Percentiles rank a stretch among this genome's conserved stretches.
Evolutionary conservation across 257 asterid species (phyloP).

Genomic region (Handroanthus guayacan): DNA sequence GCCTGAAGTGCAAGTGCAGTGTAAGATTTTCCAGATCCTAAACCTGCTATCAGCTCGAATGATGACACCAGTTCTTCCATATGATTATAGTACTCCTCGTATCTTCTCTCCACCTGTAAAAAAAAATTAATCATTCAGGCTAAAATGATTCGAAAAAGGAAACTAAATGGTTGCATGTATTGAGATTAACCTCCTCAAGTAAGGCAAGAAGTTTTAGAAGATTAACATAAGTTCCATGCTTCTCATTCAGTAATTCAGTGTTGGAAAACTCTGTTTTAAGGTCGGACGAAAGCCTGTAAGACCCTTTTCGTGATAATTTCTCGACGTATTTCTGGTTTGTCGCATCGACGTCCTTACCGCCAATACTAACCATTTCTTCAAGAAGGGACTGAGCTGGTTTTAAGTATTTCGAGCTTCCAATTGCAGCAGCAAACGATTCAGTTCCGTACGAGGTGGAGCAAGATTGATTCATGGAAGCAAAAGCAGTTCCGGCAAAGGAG

Average conservation of each 20-base stretch:
- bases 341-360: conserved; percentile 49
- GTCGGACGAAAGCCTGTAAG: conserved; percentile 54
- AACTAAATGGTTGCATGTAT: too few relatives aligned
- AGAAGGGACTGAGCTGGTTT: conserved; percentile 75
- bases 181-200: conserved; percentile 65
- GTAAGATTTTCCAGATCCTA: conserved; percentile 77
- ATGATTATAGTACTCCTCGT: conserved; percentile 69
- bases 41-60: conserved; percentile 77
- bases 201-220: conserved; percentile 71
- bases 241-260: conserved; percentile 51
- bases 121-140: not conserved
- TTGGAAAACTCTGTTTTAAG: conserved; percentile 59
- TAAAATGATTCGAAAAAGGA: too few relatives aligned
- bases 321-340: conserved; percentile 52
- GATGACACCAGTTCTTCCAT: conserved; percentile 69
- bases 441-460: conserved; percentile 47
- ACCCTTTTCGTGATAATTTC: conserved; percentile 55
- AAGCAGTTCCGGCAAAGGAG: conserved; percentile 36
- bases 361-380: conserved; percentile 73
- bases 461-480: conserved; percentile 39
- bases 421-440: conserved; percentile 46
- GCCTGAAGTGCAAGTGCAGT: conserved; percentile 87
- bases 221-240: conserved; percentile 52
- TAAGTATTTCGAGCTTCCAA: conserved; percentile 67
- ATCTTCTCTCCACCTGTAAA: conserved; percentile 77